Evolutionary conservation across 169 alveolate genomes (phyloP), one percentile per base, ranked within the genome.

Genomic region (Cryptosporidium parvum): DNA sequence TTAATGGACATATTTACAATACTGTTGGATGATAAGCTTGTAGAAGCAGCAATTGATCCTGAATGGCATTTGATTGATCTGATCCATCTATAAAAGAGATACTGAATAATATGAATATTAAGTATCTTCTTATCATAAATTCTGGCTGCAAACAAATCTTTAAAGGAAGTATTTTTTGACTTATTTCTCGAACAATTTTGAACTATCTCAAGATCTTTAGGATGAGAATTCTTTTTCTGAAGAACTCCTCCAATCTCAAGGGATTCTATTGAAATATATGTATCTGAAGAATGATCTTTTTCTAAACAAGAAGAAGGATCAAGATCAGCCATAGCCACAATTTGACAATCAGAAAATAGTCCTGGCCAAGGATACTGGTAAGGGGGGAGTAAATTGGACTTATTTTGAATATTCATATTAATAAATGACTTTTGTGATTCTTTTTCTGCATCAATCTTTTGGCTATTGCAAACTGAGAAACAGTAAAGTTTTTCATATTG

Each of bases 291-390:
- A 29, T n/a, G 26, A 12, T 16, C 26, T 21, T 2, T 44, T 18
- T 9, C n/a, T 21, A 21, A 31, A 14, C 16, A 29, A 14, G 23
- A 3, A 21, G 26, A 33, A 0, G 62, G 44, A 18, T 62, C n/a
- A n/a, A 5, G 67, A 44, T 62, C 89, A 21, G 26, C 52, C 35
- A 80, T 53, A 16, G 69, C 59, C 33, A 80, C 56, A 26, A 80
- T 31, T 42, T 80, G 75, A 31, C 89, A 80, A 23, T 80, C 68
- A 2, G 89, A 80, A 23, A 80, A 39, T 8, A 80, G 56, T n/a
- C 89, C 73, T 5, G 89, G 89, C 89, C 89, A 80, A 18, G 89
- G 89, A 33, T 80, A 80, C 68, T 80, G 89, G 35, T 62, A 80
- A 29, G 89, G 89, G 42, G 89, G 89, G 37, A 80, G 53, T 21